A percentile compares a stretch with the other conserved stretches of the same genome.
These are phyloP conservation scores for Jaltomata sinuosa DNA, from an alignment of 257 asterid genomes.

Conservation along the genomic window DNA sequence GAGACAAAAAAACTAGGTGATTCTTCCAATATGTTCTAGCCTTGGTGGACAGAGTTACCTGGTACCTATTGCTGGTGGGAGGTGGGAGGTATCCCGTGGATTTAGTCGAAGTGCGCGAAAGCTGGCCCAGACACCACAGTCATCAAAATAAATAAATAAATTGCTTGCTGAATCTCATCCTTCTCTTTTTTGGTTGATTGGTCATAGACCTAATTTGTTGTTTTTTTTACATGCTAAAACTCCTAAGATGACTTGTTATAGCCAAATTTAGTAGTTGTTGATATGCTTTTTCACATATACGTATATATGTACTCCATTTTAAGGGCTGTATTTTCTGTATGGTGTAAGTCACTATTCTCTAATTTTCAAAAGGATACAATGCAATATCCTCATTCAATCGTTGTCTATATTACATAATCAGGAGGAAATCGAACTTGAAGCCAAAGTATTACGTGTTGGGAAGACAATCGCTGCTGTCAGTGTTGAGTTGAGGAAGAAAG, in stretches of 20 bases:
- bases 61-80: too few relatives aligned
- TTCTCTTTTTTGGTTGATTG: background rate
- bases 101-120: too few relatives aligned
- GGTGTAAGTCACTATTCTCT: background rate
- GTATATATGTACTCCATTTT: background rate
- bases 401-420: constrained; percentile 10
- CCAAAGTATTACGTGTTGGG: constrained; percentile 52
- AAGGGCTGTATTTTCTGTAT: background rate
- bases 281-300: background rate
- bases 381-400: background rate
- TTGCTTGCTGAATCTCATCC: background rate
- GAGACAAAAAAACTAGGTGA: too few relatives aligned
- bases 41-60: too few relatives aligned
- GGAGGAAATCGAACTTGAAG: constrained; percentile 66
- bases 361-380: background rate
- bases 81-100: too few relatives aligned
- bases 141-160: too few relatives aligned
- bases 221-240: background rate
- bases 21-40: too few relatives aligned
- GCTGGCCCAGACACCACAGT: too few relatives aligned
- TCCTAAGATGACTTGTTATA: background rate
- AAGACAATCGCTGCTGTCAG: constrained; percentile 52
- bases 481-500: constrained; percentile 49
- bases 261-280: background rate
- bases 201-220: background rate